These are phyloP conservation scores for Xylariales sp. DNA, from an alignment of 2,329 filamentous ascomycete genomes.

Conservation along the genomic window DNA sequence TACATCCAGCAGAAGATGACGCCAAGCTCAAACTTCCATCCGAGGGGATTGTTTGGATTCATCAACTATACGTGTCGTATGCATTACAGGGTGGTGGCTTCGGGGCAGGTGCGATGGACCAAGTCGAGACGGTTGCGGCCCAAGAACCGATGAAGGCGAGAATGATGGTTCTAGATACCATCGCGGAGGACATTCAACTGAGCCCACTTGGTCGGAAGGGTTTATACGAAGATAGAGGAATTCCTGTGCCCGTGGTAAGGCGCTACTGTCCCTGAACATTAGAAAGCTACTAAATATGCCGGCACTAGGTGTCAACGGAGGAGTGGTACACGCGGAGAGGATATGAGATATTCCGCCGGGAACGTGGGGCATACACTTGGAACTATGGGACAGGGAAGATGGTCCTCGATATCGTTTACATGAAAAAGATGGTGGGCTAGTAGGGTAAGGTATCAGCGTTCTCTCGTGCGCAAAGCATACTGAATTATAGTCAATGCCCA, in stretches of 20 bases:
- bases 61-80: slow-evolving; percentile 36
- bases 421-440: slow-evolving; percentile 5
- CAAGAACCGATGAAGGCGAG: slow-evolving; percentile 28
- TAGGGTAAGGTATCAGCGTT: no score
- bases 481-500: slow-evolving; percentile 1
- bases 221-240: slow-evolving; percentile 23
- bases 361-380: background rate
- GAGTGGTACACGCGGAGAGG: slow-evolving; percentile 23
- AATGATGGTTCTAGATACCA: slow-evolving; percentile 32
- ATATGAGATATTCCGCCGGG: slow-evolving; percentile 18
- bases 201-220: slow-evolving; percentile 17
- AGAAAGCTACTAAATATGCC: no score
- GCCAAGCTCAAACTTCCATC: slow-evolving; percentile 25
- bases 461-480: background rate
- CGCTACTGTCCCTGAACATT: no score
- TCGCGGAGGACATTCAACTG: slow-evolving; percentile 24
- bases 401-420: slow-evolving; percentile 4
- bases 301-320: no score
- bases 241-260: slow-evolving; percentile 23
- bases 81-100: slow-evolving; percentile 31
- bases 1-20: slow-evolving; percentile 25
- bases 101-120: slow-evolving; percentile 31
- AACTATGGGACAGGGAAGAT: background rate
- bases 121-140: slow-evolving; percentile 27
- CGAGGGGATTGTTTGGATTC: slow-evolving; percentile 31